Base-by-base conservation (phyloP, 805 yeast species). In the Zygosaccharomyces lentus region DNA sequence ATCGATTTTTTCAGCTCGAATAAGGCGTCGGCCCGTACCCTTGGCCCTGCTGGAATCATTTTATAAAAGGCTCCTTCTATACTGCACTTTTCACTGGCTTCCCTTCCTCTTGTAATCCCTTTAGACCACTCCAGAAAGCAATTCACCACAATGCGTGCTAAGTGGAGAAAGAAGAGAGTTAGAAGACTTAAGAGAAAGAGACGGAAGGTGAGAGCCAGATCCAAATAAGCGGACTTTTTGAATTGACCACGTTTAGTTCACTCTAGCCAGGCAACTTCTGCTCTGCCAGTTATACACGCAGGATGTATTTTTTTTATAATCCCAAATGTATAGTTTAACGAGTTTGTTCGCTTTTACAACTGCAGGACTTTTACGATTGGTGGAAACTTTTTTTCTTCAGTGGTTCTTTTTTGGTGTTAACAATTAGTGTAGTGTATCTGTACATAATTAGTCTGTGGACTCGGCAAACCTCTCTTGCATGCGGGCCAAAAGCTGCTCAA, bases 171-270 rank as follows among this genome's bases (percentile, higher is more conserved):
- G 87, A 91, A 91, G 96, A 91, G 98, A 90, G 95, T 86, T 77
- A 90, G 98, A 87, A 88, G 98, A 87, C 87, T 91, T 74, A 91
- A 91, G 87, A 88, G 97, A 83, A 91, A 91, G 96, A 87, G 98
- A 86, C 96, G 98, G 97, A 91, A 91, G 96, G 96, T 91, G 71
- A 88, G 98, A 87, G 98, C 98, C 79, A 89, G 98, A 87, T 87
- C 96, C 82, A 87, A 87, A 84, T 87, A 85, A 85, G 80, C 86
- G 84, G 69, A 67, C 55, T 40, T 24, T 24, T 30, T 24, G 26
- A 26, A 26, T 17, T 44, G 19, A 44, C 15, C 23, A 24, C 31
- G 34, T 12, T 27, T 38, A 9, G 19, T 25, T 26, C 24, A 17
- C 24, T 12, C 34, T 38, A 38, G 41, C 31, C 4, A 27, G 27